phyloP scores from a whole-genome alignment of 2,329 filamentous ascomycete species.

The Didymosphaeria variabile region DNA sequence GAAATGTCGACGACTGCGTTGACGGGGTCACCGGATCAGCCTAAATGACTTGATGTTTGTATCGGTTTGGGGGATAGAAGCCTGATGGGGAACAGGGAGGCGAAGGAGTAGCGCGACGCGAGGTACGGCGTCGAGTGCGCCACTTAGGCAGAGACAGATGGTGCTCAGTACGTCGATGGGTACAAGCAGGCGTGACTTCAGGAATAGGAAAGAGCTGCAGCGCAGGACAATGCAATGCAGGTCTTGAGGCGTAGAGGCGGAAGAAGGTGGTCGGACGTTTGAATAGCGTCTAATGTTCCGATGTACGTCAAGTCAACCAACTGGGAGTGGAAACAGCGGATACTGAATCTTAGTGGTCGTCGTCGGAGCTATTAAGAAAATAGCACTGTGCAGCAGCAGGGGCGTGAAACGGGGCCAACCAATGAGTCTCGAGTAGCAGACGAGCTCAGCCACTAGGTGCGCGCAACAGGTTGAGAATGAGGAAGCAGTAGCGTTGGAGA shows the following conservation, averaged over 20 bases:
- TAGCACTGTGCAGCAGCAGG: conserved; percentile 45
- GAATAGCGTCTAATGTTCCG: conserved; percentile 45
- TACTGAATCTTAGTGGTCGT: conserved; percentile 50
- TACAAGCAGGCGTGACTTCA: conserved; percentile 16
- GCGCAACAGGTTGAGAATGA: conserved; percentile 35
- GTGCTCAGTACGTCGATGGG: conserved; percentile 22
- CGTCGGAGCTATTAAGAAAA: conserved; percentile 47
- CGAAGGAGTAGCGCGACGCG: conserved; percentile 25
- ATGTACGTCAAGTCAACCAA: conserved; percentile 45
- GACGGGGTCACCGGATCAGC: conserved; percentile 25
- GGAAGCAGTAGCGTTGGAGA: conserved; percentile 37
- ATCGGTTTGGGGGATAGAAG: conserved; percentile 22
- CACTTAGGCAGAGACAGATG: conserved; percentile 36
- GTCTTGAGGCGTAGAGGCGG: conserved; percentile 34
- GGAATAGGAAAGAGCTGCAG: conserved; percentile 29
- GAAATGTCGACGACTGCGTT: conserved; percentile 25
- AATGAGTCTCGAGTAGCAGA: conserved; percentile 45
- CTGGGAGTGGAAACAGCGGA: conserved; percentile 39
- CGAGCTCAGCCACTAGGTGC: conserved; percentile 49
- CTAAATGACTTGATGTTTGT: conserved; percentile 23
- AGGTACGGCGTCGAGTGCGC: conserved; percentile 38
- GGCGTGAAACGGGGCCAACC: conserved; percentile 51
- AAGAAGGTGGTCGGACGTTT: conserved; percentile 35
- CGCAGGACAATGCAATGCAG: conserved; percentile 29
- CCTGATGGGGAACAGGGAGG: conserved; percentile 25